Evolutionary conservation across 345 rosid species (phyloP).

Genomic region (Linum tenue): DNA sequence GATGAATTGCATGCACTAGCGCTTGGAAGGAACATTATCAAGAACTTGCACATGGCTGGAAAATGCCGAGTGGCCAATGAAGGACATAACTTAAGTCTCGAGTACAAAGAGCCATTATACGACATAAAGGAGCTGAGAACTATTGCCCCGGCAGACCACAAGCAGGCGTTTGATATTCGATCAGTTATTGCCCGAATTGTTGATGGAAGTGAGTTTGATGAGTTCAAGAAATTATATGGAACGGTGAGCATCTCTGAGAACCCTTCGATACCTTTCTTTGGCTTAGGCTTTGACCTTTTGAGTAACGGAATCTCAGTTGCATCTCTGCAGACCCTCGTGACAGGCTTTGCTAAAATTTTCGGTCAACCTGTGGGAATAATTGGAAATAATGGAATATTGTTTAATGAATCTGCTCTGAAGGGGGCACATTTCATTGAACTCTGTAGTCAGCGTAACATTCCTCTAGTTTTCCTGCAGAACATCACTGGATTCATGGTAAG

Average conservation of each 20-base stretch:
- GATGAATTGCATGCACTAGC: slow-evolving; percentile 95
- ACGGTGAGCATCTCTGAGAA: slow-evolving; percentile 50
- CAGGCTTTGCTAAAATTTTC: slow-evolving; percentile 73
- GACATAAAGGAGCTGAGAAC: slow-evolving; percentile 72
- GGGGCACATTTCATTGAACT: slow-evolving; percentile 93
- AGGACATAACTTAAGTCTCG: slow-evolving; percentile 28
- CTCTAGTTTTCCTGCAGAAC: slow-evolving; percentile 85
- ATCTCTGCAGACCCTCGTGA: slow-evolving; percentile 73
- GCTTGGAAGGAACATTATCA: slow-evolving; percentile 80
- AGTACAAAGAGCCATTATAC: slow-evolving; percentile 72
- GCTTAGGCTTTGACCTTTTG: neutral
- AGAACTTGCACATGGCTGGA: slow-evolving; percentile 89
- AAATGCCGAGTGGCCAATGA: slow-evolving; percentile 28
- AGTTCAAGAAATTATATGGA: slow-evolving; percentile 94
- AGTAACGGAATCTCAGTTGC: slow-evolving; percentile 10
- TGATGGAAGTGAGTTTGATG: slow-evolving; percentile 95
- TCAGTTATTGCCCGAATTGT: slow-evolving; percentile 83
- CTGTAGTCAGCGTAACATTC: slow-evolving; percentile 81
- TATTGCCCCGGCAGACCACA: slow-evolving; percentile 89
- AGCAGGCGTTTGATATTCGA: slow-evolving; percentile 81
- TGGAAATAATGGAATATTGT: slow-evolving; percentile 88
- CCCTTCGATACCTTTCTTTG: slow-evolving; percentile 7
- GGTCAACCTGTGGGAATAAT: slow-evolving; percentile 85
- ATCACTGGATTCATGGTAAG: slow-evolving; percentile 94
- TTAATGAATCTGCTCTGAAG: slow-evolving; percentile 89